Percentiles rank a stretch among this genome's conserved stretches.
Evolutionary conservation across 2,329 filamentous ascomycete genomes (phyloP).

Genomic region (Juglanconis juglandina): DNA sequence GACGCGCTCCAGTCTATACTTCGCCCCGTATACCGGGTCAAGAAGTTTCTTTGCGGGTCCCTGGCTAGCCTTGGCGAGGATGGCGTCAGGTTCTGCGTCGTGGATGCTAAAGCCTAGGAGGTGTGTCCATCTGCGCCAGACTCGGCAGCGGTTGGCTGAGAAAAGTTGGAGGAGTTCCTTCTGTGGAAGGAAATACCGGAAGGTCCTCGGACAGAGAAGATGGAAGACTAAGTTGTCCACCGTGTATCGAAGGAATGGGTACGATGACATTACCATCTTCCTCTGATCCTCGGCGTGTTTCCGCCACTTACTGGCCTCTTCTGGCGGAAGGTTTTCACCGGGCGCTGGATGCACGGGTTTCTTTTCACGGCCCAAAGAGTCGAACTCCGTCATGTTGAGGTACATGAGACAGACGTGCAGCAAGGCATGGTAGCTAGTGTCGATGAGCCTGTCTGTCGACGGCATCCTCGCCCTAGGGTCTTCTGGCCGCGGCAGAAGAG

Average conservation of each 20-base stretch:
- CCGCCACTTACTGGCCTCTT: slow-evolving; percentile 18
- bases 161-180: slow-evolving; percentile 23
- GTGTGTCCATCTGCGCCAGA: slow-evolving; percentile 33
- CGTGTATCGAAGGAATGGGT: slow-evolving; percentile 32
- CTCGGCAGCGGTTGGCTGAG: slow-evolving; percentile 24
- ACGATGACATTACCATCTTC: slow-evolving; percentile 26
- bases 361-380: slow-evolving; percentile 24
- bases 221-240: slow-evolving; percentile 30
- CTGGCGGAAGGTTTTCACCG: background rate
- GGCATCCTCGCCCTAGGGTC: background rate
- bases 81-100: slow-evolving; percentile 18
- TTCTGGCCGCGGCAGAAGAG: slow-evolving; percentile 18
- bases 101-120: slow-evolving; percentile 22
- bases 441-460: slow-evolving; percentile 22
- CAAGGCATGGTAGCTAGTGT: slow-evolving; percentile 28
- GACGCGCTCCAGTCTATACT: slow-evolving; percentile 29
- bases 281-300: slow-evolving; percentile 24
- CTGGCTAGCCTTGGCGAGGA: slow-evolving; percentile 20
- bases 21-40: slow-evolving; percentile 28
- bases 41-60: slow-evolving; percentile 22
- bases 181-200: slow-evolving; percentile 32
- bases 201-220: slow-evolving; percentile 27
- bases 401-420: slow-evolving; percentile 30
- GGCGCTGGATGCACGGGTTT: background rate
- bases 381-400: slow-evolving; percentile 32